phyloP scores from a whole-genome alignment of 345 rosid genomes.

The Triadica sebifera region DNA sequence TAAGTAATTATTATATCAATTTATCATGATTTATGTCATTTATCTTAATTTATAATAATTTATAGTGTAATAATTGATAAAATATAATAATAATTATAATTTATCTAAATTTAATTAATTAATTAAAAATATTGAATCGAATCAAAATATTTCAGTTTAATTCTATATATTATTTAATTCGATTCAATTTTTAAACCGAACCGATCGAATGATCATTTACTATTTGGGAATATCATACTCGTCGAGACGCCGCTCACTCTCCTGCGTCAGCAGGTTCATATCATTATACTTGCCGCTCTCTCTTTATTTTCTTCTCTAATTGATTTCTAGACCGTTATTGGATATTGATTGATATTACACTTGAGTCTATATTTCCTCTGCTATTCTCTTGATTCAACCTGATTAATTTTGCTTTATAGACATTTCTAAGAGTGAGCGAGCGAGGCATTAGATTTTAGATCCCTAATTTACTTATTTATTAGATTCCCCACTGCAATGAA shows the following conservation, averaged over 20 bases:
- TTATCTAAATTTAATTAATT: too few species aligned
- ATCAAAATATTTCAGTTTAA: too few species aligned
- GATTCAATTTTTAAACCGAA: too few species aligned
- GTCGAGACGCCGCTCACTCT: conserved; percentile 71
- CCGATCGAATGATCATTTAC: too few species aligned
- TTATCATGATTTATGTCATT: too few species aligned
- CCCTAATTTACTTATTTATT: not conserved
- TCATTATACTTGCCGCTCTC: not conserved
- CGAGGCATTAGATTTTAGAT: not conserved
- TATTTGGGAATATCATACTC: conserved; percentile 57
- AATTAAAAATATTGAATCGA: too few species aligned
- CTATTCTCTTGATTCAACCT: not conserved
- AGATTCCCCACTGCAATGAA: not conserved
- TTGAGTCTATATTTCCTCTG: not conserved
- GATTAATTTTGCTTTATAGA: not conserved
- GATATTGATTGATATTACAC: not conserved
- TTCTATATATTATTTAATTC: too few species aligned
- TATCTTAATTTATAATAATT: too few species aligned
- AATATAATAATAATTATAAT: too few species aligned
- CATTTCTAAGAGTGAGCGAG: not conserved
- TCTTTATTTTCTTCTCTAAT: not conserved
- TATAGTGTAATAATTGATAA: too few species aligned
- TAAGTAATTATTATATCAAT: too few species aligned
- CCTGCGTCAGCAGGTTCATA: conserved; percentile 88
- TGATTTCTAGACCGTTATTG: not conserved